Percentiles rank a stretch among this genome's conserved stretches.
Evolutionary conservation across 768 basidiomycete species (phyloP).

Genomic region (Trametes coccinea): DNA sequence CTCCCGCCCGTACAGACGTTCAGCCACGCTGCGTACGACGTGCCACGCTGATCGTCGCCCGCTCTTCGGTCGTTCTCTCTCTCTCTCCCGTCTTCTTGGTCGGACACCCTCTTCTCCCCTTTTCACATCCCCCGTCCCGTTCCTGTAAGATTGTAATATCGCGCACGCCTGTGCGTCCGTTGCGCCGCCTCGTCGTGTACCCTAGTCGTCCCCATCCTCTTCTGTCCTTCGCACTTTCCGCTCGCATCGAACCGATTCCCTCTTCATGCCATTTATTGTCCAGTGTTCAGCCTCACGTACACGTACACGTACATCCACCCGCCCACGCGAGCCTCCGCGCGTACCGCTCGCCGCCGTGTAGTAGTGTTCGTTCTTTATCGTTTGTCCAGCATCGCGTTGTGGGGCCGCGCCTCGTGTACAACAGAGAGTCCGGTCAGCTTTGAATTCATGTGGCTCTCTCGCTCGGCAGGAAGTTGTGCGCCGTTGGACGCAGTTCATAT

Average conservation of each 20-base stretch:
- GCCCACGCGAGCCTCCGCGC: neutral
- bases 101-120: neutral
- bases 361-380: neutral
- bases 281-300: neutral
- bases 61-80: neutral
- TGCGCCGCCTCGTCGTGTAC: neutral
- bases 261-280: neutral
- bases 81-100: neutral
- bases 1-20: conserved; percentile 13
- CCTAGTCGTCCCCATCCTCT: neutral
- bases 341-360: neutral
- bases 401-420: neutral
- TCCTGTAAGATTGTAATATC: conserved; percentile 14
- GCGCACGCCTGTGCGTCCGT: neutral
- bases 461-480: too few relatives aligned
- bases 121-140: too few relatives aligned
- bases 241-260: neutral
- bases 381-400: neutral
- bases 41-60: conserved; percentile 2
- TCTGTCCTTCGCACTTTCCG: neutral
- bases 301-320: neutral
- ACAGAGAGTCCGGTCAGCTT: neutral
- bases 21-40: conserved; percentile 8
- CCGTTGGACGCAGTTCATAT: too few relatives aligned
- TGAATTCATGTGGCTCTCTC: too few relatives aligned